Evolutionary conservation across 202 grass and related monocot species (phyloP), one percentile per base, ranked within the genome.

Genomic region (Hordeum pubiflorum): DNA sequence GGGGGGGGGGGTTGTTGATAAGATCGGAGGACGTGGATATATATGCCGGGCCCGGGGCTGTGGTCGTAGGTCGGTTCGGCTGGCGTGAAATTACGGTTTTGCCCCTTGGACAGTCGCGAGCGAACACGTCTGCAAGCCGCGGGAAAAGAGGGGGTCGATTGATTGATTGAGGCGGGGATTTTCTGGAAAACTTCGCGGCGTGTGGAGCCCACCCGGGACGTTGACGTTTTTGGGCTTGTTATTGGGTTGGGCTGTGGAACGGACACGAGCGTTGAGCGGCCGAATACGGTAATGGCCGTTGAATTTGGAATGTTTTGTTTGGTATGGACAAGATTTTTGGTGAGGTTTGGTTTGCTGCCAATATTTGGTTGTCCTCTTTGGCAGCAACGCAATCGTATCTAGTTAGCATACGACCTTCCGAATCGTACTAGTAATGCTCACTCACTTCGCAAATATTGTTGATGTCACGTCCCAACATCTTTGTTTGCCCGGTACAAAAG

Each of bases 61-160:
- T 6, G 4, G 4, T 26, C 7, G 10, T 64, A 81, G 17, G 79
- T 81, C 79, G 79, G 84, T 65, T 72, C 40, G 69, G 43, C 7
- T 5, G 0, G 18, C 0, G 13, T 0, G 23, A 1, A 55, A 57
- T 66, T 41, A 86, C 70, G 55, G 3, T 2, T 75, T 33, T 81
- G 59, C 69, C 84, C 77, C 55, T 73, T 1, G 26, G 5, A n/a
- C 58, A 46, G 61, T 66, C 77, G 62, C 4, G 44, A 55, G 29
- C 27, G 77, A 67, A 79, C 77, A 68, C 62, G 77, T 79, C 76
- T 66, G 76, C 76, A 2, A 7, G 61, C 17, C 13, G 12, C 38
- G 6, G 18, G 33, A 48, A 43, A 31, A 9, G 17, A 55, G 52
- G 52, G 52, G 3, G 31, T 3, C 24, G 29, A 4, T 26, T 6